Percentiles rank a stretch among this genome's conserved stretches.
Conservation (phyloP, 192 early-diverging fungal genomes). For the Coemansia sp. region DNA sequence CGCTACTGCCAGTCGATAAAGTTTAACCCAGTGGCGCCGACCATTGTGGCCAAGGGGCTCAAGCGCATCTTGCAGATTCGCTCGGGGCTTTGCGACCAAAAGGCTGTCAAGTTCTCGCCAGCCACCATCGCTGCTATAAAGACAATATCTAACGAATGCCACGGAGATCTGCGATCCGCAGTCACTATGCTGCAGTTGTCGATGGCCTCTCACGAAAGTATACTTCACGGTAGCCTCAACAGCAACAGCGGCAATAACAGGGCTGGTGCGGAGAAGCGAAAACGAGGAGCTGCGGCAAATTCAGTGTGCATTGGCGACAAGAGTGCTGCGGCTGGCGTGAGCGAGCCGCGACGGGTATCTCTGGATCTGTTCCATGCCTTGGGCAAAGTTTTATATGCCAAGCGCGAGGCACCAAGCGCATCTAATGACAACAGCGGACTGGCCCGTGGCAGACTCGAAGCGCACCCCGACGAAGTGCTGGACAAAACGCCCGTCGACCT, state of each 20-base stretch:
- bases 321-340: not conserved
- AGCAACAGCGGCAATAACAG: not conserved
- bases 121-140: conserved; percentile 25
- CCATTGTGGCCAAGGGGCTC: conserved; percentile 64
- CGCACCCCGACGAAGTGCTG: conserved; percentile 47
- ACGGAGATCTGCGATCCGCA: conserved; percentile 63
- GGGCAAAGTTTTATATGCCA: conserved; percentile 65
- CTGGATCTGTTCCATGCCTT: conserved; percentile 66
- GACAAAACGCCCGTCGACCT: conserved; percentile 60
- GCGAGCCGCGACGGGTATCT: conserved; percentile 24
- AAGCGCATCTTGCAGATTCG: conserved; percentile 45
- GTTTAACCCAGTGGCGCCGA: conserved; percentile 68
- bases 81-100: not conserved
- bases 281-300: not conserved
- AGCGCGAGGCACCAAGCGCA: conserved; percentile 37
- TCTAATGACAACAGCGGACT: conserved; percentile 7
- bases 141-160: conserved; percentile 50
- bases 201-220: not conserved
- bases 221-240: not conserved
- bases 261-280: not conserved
- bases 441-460: conserved; percentile 25
- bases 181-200: conserved; percentile 62
- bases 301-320: not conserved
- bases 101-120: conserved; percentile 3
- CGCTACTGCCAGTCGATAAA: conserved; percentile 39